Evolutionary conservation across 805 yeast species (phyloP), one percentile per base, ranked within the genome.

Genomic region (Candida arabinofermentans): DNA sequence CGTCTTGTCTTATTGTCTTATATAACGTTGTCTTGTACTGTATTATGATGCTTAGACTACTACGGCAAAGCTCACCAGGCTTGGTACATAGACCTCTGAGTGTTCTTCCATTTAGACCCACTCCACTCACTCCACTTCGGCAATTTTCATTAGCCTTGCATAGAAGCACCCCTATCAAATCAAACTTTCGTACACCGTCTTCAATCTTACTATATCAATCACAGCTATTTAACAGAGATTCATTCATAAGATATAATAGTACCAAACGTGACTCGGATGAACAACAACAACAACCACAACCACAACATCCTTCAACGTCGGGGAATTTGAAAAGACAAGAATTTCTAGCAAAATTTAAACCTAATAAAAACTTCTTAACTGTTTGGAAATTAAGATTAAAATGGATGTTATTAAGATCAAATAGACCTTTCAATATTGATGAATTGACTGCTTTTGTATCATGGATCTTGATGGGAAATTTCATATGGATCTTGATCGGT

Each of bases 401-500:
- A 54, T 76, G 79, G 77, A 65, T 75, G 0, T 56, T 76, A 10
- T 57, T 71, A 2, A 57, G 80, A 31, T 75, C 72, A 35, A 69
- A 68, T 48, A 55, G 75, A 29, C 74, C 77, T 9, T 70, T 73
- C 44, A 66, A 75, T 24, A 51, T 69, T 13, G 79, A 75, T 50
- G 80, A 75, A 43, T 55, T 74, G 14, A 71, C 77, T 2, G 81
- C 83, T 1, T 72, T 77, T 50, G 62, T 72, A 8, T 75, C 81
- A 4, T 77, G 79, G 79, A 56, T 75, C 10, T 66, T 77, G 24
- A 73, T 77, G 79, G 82, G 81, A 1, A 72, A 76, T 50, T 59
- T 75, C 17, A 54, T 77, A 27, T 76, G 80, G 80, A 63, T 77
- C 14, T 54, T 75, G 12, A 59, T 77, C 41, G 82, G 82, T 3